Evolutionary conservation across 768 basidiomycete species (phyloP).

Genomic region (Neoboletus subvelutipes): DNA sequence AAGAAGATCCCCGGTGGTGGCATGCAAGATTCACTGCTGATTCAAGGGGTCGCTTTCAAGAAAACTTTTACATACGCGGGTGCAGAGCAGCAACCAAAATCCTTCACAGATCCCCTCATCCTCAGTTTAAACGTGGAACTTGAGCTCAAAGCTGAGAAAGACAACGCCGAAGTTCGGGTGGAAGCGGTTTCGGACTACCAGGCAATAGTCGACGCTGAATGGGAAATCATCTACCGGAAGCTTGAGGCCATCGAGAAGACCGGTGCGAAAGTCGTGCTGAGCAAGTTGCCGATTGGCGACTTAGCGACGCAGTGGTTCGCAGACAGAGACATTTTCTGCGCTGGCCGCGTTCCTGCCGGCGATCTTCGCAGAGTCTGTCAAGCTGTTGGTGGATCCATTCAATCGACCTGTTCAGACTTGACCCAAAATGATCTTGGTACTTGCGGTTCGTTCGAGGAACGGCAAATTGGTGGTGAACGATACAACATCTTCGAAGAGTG

Average conservation of each 20-base stretch:
- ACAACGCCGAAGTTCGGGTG: constrained; percentile 97
- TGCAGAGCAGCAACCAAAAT: constrained; percentile 97
- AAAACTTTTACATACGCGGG: constrained; percentile 99
- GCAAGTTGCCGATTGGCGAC: constrained; percentile 98
- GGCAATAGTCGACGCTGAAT: constrained; percentile 98
- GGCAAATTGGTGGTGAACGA: constrained; percentile 93
- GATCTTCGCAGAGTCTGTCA: constrained; percentile 94
- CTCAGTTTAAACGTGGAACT: constrained; percentile 96
- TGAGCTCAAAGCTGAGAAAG: constrained; percentile 98
- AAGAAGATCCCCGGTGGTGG: constrained; percentile 98
- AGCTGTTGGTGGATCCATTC: constrained; percentile 92
- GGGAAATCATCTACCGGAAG: constrained; percentile 99
- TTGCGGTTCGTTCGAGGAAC: constrained; percentile 92
- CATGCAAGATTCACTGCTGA: constrained; percentile 91
- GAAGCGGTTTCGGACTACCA: constrained; percentile 98
- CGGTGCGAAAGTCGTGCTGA: constrained; percentile 95
- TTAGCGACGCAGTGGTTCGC: constrained; percentile 99
- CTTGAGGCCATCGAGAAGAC: constrained; percentile 94
- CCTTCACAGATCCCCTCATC: constrained; percentile 84
- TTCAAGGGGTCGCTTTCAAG: constrained; percentile 95
- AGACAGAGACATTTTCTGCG: constrained; percentile 98
- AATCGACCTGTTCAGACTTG: constrained; percentile 95
- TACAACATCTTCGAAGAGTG: constrained; percentile 96
- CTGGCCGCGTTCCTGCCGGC: constrained; percentile 87
- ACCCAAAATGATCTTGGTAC: constrained; percentile 84